phyloP scores from a whole-genome alignment of 495 filamentous ascomycete species.

The Trichoderma gamsii region DNA sequence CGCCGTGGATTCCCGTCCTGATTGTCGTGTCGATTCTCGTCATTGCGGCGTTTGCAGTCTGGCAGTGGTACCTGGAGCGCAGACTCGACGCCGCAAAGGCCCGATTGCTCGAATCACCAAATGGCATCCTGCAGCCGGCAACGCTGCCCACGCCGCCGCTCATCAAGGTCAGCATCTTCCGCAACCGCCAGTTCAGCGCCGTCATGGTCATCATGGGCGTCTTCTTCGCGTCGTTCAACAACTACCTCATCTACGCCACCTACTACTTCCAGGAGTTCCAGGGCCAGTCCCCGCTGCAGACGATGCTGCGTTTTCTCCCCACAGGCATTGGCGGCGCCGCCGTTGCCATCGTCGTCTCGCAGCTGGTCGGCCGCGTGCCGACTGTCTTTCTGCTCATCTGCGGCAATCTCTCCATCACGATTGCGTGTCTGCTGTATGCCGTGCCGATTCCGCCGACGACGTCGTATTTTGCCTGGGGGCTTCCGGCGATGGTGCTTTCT shows the following conservation, averaged over 20 bases:
- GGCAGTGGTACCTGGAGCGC: constrained; percentile 55
- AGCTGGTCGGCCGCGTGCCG: constrained; percentile 46
- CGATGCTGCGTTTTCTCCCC: constrained; percentile 56
- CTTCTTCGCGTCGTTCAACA: constrained; percentile 56
- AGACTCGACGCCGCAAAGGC: not conserved
- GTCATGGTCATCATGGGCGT: constrained; percentile 55
- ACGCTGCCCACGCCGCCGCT: constrained; percentile 37
- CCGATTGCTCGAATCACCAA: constrained; percentile 21
- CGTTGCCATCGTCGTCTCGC: constrained; percentile 46
- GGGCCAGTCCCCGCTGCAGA: constrained; percentile 46
- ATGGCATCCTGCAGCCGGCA: not conserved
- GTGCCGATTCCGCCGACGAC: constrained; percentile 48
- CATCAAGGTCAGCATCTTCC: constrained; percentile 54
- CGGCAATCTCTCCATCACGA: constrained; percentile 41
- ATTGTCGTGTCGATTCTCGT: constrained; percentile 57
- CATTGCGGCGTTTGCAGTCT: constrained; percentile 53
- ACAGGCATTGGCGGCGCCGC: constrained; percentile 49
- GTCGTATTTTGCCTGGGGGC: constrained; percentile 54
- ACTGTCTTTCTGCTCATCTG: constrained; percentile 49
- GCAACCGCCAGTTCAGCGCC: constrained; percentile 45
- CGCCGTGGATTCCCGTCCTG: constrained; percentile 57
- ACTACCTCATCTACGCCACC: constrained; percentile 53
- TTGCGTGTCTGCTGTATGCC: constrained; percentile 50
- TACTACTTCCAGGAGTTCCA: constrained; percentile 60
- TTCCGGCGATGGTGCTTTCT: constrained; percentile 52